phyloP scores from a whole-genome alignment of 2,329 filamentous ascomycete genomes.

The Trichoderma oligosporum region DNA sequence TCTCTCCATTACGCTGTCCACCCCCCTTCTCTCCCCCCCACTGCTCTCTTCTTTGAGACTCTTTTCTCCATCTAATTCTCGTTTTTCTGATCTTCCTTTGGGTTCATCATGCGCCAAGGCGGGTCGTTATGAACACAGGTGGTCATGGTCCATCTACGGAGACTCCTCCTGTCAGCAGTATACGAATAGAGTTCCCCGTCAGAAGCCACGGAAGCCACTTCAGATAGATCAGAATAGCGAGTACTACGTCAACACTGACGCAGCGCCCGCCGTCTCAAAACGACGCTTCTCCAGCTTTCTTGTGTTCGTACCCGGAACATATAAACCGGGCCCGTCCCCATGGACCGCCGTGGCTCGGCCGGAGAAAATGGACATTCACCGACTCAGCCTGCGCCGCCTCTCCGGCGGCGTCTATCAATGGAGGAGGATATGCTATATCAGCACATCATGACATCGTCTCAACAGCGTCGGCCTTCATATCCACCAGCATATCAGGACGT shows the following conservation, averaged over 20 bases:
- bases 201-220: constrained; percentile 9
- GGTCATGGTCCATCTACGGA: constrained; percentile 33
- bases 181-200: constrained; percentile 19
- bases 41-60: constrained; percentile 17
- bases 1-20: constrained; percentile 16
- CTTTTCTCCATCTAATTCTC: constrained; percentile 15
- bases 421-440: constrained; percentile 54
- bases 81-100: constrained; percentile 21
- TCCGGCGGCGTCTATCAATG: constrained; percentile 49
- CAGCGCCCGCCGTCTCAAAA: constrained; percentile 5
- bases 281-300: constrained; percentile 1
- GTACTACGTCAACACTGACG: constrained; percentile 15
- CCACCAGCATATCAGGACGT: constrained; percentile 44
- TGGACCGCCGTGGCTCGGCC: constrained; percentile 33
- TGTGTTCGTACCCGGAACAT: constrained; percentile 20
- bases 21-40: constrained; percentile 15
- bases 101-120: constrained; percentile 32
- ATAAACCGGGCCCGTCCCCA: constrained; percentile 28
- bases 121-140: constrained; percentile 37
- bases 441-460: constrained; percentile 45
- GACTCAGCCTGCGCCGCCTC: constrained; percentile 33
- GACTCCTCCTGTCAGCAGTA: constrained; percentile 27
- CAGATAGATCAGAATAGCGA: constrained; percentile 8
- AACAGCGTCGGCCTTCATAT: constrained; percentile 41
- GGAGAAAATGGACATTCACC: constrained; percentile 35